Percentiles rank a stretch among this genome's conserved stretches.
Conservation (phyloP, 2,329 filamentous ascomycete genomes). For the Pseudomassariella vexata region DNA sequence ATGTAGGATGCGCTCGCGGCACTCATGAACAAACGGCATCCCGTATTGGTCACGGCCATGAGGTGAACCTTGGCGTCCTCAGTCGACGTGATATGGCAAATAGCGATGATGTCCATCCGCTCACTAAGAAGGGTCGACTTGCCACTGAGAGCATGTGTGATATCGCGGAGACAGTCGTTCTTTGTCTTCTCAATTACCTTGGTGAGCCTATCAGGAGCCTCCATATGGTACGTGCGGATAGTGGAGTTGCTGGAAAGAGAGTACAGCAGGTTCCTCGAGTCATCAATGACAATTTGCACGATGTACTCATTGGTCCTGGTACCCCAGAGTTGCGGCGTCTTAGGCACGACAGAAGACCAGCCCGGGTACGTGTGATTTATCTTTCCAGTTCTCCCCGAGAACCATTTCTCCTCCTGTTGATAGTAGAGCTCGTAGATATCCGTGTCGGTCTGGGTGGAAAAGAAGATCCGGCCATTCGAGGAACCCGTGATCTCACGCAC, state of each 20-base stretch:
- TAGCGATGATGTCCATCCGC: slow-evolving; percentile 69
- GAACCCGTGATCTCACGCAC: slow-evolving; percentile 77
- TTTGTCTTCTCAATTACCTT: slow-evolving; percentile 62
- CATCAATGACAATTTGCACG: slow-evolving; percentile 77
- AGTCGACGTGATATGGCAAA: slow-evolving; percentile 74
- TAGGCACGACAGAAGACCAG: slow-evolving; percentile 60
- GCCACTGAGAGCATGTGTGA: slow-evolving; percentile 73
- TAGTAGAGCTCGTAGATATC: slow-evolving; percentile 94
- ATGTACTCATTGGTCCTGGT: slow-evolving; percentile 57
- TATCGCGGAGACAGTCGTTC: slow-evolving; percentile 59
- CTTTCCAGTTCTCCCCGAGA: slow-evolving; percentile 79
- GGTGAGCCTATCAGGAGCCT: slow-evolving; percentile 53
- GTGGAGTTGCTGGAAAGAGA: slow-evolving; percentile 83
- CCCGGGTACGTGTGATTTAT: slow-evolving; percentile 79
- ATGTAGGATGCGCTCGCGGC: slow-evolving; percentile 74
- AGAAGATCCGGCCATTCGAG: slow-evolving; percentile 86
- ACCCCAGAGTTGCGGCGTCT: slow-evolving; percentile 44
- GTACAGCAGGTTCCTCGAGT: slow-evolving; percentile 83
- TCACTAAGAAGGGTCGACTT: slow-evolving; percentile 65
- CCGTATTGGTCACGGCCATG: slow-evolving; percentile 84
- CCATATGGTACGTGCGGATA: slow-evolving; percentile 87
- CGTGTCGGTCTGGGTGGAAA: slow-evolving; percentile 72
- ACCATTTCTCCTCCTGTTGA: slow-evolving; percentile 97
- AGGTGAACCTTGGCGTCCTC: slow-evolving; percentile 82
- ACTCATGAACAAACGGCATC: slow-evolving; percentile 87